Percentiles rank a stretch among this genome's conserved stretches.
Evolutionary conservation across 345 rosid genomes (phyloP).

Genomic region (Salix brachista): DNA sequence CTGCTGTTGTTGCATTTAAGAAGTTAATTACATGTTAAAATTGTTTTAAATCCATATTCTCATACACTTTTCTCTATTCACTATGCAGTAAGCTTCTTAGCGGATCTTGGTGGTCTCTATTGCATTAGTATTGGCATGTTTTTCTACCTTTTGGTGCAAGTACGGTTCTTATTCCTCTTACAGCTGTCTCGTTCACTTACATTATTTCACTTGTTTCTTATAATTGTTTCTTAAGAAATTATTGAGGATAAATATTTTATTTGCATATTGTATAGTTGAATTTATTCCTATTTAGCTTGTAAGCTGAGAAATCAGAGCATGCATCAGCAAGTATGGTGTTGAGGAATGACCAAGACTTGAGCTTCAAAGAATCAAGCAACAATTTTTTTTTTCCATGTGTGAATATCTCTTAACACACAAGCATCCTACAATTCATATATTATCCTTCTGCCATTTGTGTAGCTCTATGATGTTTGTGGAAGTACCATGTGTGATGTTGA

Average conservation of each 20-base stretch:
- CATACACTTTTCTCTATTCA: constrained; percentile 12
- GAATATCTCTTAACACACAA: not conserved
- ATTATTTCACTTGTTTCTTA: not conserved
- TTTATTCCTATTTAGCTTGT: not conserved
- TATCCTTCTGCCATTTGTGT: not conserved
- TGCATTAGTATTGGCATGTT: constrained; percentile 92
- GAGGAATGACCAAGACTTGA: not conserved
- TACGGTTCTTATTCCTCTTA: constrained; percentile 28
- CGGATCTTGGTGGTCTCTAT: constrained; percentile 96
- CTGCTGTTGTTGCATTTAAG: not conserved
- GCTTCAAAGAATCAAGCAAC: not conserved
- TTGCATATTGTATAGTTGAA: not conserved
- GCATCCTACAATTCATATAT: no score
- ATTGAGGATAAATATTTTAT: no score
- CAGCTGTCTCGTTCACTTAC: not conserved
- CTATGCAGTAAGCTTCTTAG: constrained; percentile 91
- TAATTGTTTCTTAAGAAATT: not conserved
- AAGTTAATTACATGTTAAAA: not conserved
- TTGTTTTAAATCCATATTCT: not conserved
- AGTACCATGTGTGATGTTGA: not conserved
- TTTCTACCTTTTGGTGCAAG: constrained; percentile 88
- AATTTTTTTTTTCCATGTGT: not conserved
- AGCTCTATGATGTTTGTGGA: not conserved
- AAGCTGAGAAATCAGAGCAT: not conserved
- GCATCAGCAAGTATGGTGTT: not conserved